Conservation (phyloP, 257 asterid species). For the Petunia axillaris region DNA sequence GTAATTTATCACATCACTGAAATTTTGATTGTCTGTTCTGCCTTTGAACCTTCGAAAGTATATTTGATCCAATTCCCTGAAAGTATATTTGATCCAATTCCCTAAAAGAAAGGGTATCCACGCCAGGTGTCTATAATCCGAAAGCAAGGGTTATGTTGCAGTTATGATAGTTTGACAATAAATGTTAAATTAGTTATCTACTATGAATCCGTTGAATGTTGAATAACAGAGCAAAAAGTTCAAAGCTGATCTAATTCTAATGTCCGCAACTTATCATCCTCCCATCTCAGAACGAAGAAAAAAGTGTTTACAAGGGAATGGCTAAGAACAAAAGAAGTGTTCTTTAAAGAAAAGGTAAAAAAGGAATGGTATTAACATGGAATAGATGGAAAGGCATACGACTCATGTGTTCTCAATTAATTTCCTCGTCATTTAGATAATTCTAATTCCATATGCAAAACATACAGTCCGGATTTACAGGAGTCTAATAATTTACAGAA, state of each 20-base stretch:
- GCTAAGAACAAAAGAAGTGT: not conserved
- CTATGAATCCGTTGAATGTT: not conserved
- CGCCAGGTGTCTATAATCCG: too few species aligned
- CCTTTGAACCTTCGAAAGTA: not conserved
- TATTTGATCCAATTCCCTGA: not conserved
- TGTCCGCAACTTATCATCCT: not conserved
- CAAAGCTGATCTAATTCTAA: not conserved
- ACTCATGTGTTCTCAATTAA: not conserved
- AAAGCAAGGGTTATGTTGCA: not conserved
- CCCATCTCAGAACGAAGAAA: not conserved
- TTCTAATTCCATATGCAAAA: not conserved
- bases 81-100: not conserved
- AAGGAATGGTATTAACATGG: not conserved
- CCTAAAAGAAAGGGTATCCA: too few species aligned
- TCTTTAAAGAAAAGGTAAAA: not conserved
- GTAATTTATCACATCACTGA: not conserved
- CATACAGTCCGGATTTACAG: not conserved
- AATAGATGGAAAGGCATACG: not conserved
- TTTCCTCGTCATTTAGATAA: not conserved
- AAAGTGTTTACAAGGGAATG: not conserved
- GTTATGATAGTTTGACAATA: not conserved
- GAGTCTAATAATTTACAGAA: slow-evolving; percentile 1
- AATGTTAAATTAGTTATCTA: not conserved
- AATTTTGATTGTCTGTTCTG: not conserved
- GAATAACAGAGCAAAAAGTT: not conserved